Evolutionary conservation across 2,329 filamentous ascomycete genomes (phyloP).

Genomic region (Talaromyces atroroseus): DNA sequence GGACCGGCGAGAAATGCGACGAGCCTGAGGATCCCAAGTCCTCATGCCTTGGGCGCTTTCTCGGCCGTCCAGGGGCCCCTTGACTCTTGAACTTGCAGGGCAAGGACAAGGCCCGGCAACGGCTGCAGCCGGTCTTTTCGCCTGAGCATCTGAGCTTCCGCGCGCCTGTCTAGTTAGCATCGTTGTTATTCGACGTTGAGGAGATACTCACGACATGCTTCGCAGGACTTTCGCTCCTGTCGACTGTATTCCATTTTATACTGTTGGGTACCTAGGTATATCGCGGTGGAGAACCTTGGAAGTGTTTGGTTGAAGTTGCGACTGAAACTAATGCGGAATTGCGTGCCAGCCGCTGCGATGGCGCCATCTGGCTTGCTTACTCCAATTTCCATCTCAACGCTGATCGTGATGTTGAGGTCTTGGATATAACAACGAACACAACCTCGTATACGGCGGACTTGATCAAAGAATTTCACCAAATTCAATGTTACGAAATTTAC

Average conservation of each 20-base stretch:
- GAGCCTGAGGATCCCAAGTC: neutral
- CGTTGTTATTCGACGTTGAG: neutral
- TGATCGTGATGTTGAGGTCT: no score
- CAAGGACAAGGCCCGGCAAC: constrained; percentile 20
- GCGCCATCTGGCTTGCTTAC: constrained; percentile 7
- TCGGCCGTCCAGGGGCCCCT: constrained; percentile 23
- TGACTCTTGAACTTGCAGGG: constrained; percentile 25
- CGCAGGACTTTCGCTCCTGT: constrained; percentile 24
- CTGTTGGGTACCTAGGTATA: neutral
- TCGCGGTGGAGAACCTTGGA: no score
- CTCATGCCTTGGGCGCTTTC: constrained; percentile 20
- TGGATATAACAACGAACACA: no score
- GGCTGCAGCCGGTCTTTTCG: constrained; percentile 23
- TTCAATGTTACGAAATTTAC: no score
- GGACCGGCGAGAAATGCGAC: neutral
- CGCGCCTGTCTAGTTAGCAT: constrained; percentile 17
- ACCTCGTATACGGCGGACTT: no score
- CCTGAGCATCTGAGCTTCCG: constrained; percentile 28
- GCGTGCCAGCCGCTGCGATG: constrained; percentile 12
- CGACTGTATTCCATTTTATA: constrained; percentile 17
- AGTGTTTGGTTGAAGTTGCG: no score
- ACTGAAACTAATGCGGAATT: constrained; percentile 5
- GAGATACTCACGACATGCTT: constrained; percentile 22
- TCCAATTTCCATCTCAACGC: no score
- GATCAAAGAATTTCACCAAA: no score